Evolutionary conservation across 169 alveolate species (phyloP), one percentile per base, ranked within the genome.

Genomic region (Plasmodium adleri): DNA sequence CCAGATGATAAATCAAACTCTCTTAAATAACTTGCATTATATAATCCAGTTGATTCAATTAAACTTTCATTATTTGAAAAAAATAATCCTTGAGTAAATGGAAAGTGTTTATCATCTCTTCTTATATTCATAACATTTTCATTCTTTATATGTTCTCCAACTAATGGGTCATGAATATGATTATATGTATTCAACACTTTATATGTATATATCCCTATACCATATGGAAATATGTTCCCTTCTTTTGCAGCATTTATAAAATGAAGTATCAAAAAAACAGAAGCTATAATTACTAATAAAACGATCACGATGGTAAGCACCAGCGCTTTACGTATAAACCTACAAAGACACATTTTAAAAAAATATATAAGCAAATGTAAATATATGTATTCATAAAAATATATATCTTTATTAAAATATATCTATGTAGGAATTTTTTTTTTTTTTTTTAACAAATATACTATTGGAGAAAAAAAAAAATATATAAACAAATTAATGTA

Each of bases 11-110:
- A 50, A 17, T 56, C 32, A 62, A 92, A 88, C 71, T 88, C 86
- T 7, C 95, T 75, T 49, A 92, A 47, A 50, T 62, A 88, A 50
- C 94, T 88, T 22, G 20, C 28, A 1, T 74, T 78, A 28, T 74
- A 64, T 60, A 88, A 67, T 5, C 95, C 95, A 0, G 92, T 72
- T 5, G 94, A 62, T 60, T 92, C 95, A 24, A 92, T 32, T 17
- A 89, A 45, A 20, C 62, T 80, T 5, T 67, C 58, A n/a, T 74
- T 59, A 13, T 67, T 63, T 28, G 71, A 28, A 73, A 67, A 92
- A 24, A 92, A 83, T 20, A 92, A 49, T 1, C 95, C 95, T 54
- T 92, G 95, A 0, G 94, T 92, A 60, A 90, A 92, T 9, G 95
- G 95, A n/a, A 20, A 7, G 2, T 58, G 66, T 0, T 17, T 56